Conservation (phyloP, 2,329 filamentous ascomycete genomes). For the Didymella glomerata region DNA sequence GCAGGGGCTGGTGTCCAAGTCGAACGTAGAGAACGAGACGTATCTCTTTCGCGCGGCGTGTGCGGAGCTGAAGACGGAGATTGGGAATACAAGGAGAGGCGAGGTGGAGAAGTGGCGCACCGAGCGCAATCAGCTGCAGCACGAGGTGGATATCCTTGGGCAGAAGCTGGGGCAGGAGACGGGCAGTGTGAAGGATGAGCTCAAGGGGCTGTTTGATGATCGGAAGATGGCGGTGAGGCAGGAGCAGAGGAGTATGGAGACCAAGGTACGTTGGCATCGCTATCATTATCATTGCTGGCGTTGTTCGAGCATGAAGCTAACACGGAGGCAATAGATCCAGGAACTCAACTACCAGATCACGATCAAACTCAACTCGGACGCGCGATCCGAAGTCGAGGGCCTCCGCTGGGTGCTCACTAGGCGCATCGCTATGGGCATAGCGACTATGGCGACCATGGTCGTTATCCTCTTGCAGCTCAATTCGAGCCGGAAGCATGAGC, state of each 20-base stretch:
- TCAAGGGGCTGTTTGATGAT: constrained; percentile 97
- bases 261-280: constrained; percentile 62
- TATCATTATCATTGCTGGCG: too few relatives aligned
- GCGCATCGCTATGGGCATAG: constrained; percentile 64
- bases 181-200: constrained; percentile 80
- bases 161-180: constrained; percentile 88
- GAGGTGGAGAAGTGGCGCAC: constrained; percentile 83
- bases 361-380: constrained; percentile 85
- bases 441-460: constrained; percentile 27
- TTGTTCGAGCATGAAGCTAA: neutral
- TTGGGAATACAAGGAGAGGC: constrained; percentile 77
- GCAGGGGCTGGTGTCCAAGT: constrained; percentile 83
- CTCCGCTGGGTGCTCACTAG: constrained; percentile 83
- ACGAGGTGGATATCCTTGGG: constrained; percentile 91
- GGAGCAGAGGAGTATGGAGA: constrained; percentile 85
- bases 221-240: constrained; percentile 90
- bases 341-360: constrained; percentile 97
- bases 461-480: constrained; percentile 19
- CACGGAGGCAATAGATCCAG: constrained; percentile 66
- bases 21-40: constrained; percentile 91
- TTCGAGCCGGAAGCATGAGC: constrained; percentile 40
- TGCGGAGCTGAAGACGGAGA: constrained; percentile 87
- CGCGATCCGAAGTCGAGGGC: constrained; percentile 89
- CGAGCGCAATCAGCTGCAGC: constrained; percentile 85
- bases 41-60: constrained; percentile 96